Conservation (phyloP, 176 grass and related monocot species). For the Triticum monococcum region DNA sequence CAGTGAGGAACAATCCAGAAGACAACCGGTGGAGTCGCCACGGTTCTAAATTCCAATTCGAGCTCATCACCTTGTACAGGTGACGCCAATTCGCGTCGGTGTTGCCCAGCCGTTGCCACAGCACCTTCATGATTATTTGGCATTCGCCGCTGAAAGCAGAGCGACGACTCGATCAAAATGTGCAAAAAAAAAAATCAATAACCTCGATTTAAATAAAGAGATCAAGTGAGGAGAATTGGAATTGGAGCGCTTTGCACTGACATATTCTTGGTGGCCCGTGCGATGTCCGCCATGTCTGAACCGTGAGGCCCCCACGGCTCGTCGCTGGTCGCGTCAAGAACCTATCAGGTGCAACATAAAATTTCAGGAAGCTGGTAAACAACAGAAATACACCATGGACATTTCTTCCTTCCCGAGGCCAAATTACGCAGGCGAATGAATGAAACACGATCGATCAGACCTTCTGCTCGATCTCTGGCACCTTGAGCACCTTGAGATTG, state of each 20-base stretch:
- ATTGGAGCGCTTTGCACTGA: conserved; percentile 6
- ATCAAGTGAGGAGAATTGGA: background rate
- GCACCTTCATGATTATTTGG: conserved; percentile 56
- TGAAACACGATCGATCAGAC: conserved; percentile 24
- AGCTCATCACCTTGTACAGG: conserved; percentile 65
- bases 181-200: background rate
- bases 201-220: background rate
- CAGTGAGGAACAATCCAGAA: background rate
- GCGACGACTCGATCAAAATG: background rate
- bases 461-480: conserved; percentile 93
- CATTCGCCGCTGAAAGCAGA: conserved; percentile 52
- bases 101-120: conserved; percentile 61
- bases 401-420: background rate
- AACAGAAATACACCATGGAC: background rate
- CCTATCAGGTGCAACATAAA: conserved; percentile 24
- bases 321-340: conserved; percentile 79
- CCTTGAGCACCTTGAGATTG: conserved; percentile 81
- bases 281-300: conserved; percentile 64
- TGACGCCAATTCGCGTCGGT: conserved; percentile 67
- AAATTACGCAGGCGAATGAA: background rate
- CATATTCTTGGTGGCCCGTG: conserved; percentile 57
- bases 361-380: background rate
- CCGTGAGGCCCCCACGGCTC: conserved; percentile 86
- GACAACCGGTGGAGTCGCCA: background rate
- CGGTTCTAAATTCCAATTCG: background rate